Percentiles rank a stretch among this genome's conserved stretches.
These are phyloP conservation scores for Pythium dissotocum DNA, from an alignment of 352 stramenopile species.

Conservation along the genomic window DNA sequence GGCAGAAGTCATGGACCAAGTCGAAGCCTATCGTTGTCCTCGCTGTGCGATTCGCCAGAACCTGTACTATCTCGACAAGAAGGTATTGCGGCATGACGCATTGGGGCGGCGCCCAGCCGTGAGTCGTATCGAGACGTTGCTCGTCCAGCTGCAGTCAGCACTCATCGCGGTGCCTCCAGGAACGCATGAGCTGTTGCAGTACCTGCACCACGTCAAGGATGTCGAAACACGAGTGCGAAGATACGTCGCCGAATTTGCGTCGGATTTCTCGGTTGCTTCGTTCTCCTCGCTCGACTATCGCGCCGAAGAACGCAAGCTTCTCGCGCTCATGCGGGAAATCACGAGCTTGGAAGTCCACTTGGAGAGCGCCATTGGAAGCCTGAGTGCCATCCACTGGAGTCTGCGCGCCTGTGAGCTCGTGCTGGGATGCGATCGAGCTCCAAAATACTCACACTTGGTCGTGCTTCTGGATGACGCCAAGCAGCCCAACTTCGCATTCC, in stretches of 20 bases:
- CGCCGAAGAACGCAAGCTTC: slow-evolving; percentile 34
- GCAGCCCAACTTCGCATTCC: slow-evolving; percentile 53
- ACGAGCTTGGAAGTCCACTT: slow-evolving; percentile 59
- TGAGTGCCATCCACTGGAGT: slow-evolving; percentile 77
- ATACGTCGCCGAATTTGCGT: slow-evolving; percentile 48
- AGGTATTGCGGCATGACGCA: slow-evolving; percentile 44
- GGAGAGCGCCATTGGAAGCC: slow-evolving; percentile 47
- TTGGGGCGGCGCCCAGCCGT: slow-evolving; percentile 53
- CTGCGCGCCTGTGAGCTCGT: slow-evolving; percentile 70
- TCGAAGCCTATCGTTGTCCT: slow-evolving; percentile 75
- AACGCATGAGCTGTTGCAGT: slow-evolving; percentile 51
- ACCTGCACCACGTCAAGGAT: slow-evolving; percentile 48
- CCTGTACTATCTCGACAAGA: slow-evolving; percentile 71
- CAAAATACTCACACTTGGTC: slow-evolving; percentile 70
- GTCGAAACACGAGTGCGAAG: slow-evolving; percentile 37
- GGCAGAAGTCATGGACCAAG: slow-evolving; percentile 47
- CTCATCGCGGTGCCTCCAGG: slow-evolving; percentile 57
- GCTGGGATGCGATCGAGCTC: slow-evolving; percentile 43
- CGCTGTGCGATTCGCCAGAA: slow-evolving; percentile 67
- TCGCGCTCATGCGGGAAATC: slow-evolving; percentile 57
- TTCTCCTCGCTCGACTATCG: slow-evolving; percentile 51
- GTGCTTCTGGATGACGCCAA: slow-evolving; percentile 60
- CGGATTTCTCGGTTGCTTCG: slow-evolving; percentile 49
- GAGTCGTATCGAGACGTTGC: slow-evolving; percentile 49
- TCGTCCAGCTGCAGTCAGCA: slow-evolving; percentile 54